Conservation (phyloP, 164 flowering plant species). For the Protea cynaroides region DNA sequence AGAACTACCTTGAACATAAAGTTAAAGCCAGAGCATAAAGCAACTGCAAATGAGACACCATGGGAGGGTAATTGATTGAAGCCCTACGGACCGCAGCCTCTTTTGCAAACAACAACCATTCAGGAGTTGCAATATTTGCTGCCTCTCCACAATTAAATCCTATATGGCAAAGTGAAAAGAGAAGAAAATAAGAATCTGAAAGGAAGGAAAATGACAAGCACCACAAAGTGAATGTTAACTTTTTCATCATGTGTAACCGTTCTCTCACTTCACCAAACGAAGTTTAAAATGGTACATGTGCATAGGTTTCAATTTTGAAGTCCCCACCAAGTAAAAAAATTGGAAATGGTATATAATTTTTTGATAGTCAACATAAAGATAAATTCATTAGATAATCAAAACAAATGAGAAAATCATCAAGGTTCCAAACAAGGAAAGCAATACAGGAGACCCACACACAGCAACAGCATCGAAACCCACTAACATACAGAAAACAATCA, state of each 20-base stretch:
- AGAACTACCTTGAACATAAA: slow-evolving; percentile 64
- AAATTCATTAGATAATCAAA: too few relatives aligned
- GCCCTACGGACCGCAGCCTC: slow-evolving; percentile 98
- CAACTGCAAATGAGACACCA: slow-evolving; percentile 96
- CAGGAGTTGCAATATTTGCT: slow-evolving; percentile 97
- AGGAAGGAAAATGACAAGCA: neutral
- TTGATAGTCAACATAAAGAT: too few relatives aligned
- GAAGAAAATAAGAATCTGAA: slow-evolving; percentile 1
- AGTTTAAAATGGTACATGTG: too few relatives aligned
- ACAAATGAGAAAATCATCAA: too few relatives aligned
- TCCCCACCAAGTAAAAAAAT: too few relatives aligned
- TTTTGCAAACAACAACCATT: slow-evolving; percentile 87
- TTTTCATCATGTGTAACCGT: neutral
- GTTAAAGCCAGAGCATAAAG: slow-evolving; percentile 85
- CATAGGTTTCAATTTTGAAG: too few relatives aligned
- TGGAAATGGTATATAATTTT: too few relatives aligned
- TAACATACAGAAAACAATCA: too few relatives aligned
- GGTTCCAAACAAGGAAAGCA: too few relatives aligned
- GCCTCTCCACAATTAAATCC: slow-evolving; percentile 99
- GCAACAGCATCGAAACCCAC: too few relatives aligned
- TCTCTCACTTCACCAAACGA: too few relatives aligned
- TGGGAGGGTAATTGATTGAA: slow-evolving; percentile 86
- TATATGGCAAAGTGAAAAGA: slow-evolving; percentile 15
- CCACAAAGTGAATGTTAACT: neutral
- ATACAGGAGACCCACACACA: too few relatives aligned